These are phyloP conservation scores for Acacia acuminata DNA, from an alignment of 306 rosid genomes.

Conservation along the genomic window DNA sequence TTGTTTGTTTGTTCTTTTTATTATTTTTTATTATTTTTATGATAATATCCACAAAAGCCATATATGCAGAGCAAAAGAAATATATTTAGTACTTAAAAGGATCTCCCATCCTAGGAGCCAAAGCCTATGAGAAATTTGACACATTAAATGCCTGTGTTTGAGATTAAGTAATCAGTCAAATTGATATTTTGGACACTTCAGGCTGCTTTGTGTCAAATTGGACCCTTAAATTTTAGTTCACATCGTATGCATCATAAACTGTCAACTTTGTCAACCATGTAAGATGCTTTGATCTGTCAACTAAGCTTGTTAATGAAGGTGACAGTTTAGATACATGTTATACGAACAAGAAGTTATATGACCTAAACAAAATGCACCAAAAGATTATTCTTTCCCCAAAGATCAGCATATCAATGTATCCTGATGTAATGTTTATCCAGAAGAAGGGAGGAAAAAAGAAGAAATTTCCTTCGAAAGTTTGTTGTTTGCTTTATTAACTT, in stretches of 20 bases:
- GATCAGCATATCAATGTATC: background rate
- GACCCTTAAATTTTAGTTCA: background rate
- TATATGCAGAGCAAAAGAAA: background rate
- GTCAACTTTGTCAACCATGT: background rate
- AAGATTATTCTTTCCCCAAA: background rate
- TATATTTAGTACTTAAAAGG: background rate
- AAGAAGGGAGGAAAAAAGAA: background rate
- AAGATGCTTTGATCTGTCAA: background rate
- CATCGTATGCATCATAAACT: background rate
- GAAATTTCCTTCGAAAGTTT: background rate
- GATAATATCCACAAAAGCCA: background rate
- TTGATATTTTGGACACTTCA: background rate
- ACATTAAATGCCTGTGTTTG: background rate
- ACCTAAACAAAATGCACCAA: background rate
- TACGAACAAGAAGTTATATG: background rate
- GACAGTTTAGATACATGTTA: background rate
- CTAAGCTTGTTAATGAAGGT: background rate
- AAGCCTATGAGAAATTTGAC: background rate
- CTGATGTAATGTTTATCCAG: background rate
- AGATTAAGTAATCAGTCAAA: background rate
- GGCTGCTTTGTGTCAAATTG: background rate
- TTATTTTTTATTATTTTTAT: too few species aligned
- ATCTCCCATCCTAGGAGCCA: background rate
- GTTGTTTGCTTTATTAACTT: background rate
- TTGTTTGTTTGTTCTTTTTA: too few species aligned